Evolutionary conservation across 2,329 filamentous ascomycete species (phyloP), one percentile per base, ranked within the genome.

Genomic region (Fonsecaea monophora): DNA sequence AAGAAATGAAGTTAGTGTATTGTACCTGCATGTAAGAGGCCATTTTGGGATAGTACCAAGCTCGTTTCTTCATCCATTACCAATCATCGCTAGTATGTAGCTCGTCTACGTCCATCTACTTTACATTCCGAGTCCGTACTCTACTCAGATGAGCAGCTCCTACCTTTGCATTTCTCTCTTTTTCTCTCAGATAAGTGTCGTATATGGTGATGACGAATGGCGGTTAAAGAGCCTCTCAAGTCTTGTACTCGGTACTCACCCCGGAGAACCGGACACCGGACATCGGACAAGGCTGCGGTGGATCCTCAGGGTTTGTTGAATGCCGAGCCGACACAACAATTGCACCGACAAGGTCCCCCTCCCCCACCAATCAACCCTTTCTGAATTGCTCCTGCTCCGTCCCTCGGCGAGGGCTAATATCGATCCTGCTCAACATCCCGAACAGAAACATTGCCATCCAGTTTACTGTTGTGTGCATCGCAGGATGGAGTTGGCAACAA

Each of bases 401-500:
- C 30, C 30, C 30, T 50, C 57, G 42, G 30, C 57, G 57, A 60
- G 32, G 25, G 45, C 32, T 54, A 6, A 32, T 32, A 54, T 54
- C 50, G 18, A 50, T 25, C n/a, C 37, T 60, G n/a, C 40, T 61
- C 59, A 61, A 61, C 59, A 54, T 18, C 59, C 45, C 59, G 53
- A 34, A 34, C 59, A 61, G 38, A 61, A 37, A 48, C 32, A n/a
- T 13, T 21, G n/a, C 34, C 13, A 54, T 48, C 1, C 13, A 25
- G 13, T 12, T 21, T 53, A 40, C 15, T 12, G 9, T 15, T 34
- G 21, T 2, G 21, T 38, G 38, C 77, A 13, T 18, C 21, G 4
- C 21, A 25, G 45, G 0, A 84, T 72, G 68, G 64, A 72, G 45
- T 55, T 65, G 50, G 68, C 66, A 45, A 66, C 21, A 30, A 65